phyloP scores from a whole-genome alignment of 441 rosid species.

The Geranium incanum region DNA sequence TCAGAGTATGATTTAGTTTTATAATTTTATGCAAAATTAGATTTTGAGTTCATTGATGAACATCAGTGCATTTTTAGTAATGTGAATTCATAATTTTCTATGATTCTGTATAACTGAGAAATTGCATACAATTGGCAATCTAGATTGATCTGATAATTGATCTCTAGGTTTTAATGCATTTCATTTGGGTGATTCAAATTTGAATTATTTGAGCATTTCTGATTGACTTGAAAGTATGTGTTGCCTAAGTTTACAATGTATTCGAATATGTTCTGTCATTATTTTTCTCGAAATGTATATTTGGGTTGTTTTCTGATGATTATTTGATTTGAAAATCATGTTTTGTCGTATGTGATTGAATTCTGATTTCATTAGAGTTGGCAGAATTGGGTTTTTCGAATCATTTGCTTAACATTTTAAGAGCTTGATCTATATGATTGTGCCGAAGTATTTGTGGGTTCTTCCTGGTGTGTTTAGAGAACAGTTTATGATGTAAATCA shows the following conservation, averaged over 20 bases:
- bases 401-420: background rate
- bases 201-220: background rate
- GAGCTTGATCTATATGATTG: too few species aligned
- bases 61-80: background rate
- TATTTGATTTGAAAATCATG: background rate
- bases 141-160: background rate
- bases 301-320: background rate
- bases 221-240: background rate
- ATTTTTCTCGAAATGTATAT: background rate
- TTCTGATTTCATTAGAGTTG: background rate
- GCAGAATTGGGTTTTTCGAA: background rate
- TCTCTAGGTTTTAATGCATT: background rate
- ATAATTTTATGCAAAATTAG: background rate
- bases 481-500: too few species aligned
- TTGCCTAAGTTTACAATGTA: background rate
- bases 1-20: background rate
- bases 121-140: background rate
- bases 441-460: too few species aligned
- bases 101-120: constrained; percentile 2
- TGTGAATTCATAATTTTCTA: background rate
- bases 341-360: background rate
- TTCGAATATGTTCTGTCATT: background rate
- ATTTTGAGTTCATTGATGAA: background rate
- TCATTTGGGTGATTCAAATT: background rate
- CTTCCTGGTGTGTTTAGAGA: too few species aligned